These are phyloP conservation scores for Suillus hirtellus DNA, from an alignment of 768 basidiomycete species.

Conservation along the genomic window DNA sequence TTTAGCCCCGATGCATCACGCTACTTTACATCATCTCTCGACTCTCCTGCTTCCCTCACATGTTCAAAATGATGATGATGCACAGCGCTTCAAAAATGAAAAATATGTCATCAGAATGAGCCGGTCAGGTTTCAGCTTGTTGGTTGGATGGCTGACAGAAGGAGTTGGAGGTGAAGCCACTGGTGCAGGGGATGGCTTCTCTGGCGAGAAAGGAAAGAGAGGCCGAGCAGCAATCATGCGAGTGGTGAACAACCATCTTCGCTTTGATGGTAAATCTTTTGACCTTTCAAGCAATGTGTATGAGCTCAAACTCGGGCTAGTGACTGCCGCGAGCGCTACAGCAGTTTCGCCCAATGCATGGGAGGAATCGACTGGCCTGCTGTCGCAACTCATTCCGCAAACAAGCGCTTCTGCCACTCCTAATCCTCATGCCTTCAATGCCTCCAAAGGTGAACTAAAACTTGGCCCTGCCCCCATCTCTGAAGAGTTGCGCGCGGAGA, in stretches of 20 bases:
- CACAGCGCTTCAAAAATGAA: slow-evolving; percentile 83
- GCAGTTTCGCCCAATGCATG: slow-evolving; percentile 64
- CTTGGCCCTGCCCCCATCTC: slow-evolving; percentile 80
- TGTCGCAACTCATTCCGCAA: slow-evolving; percentile 76
- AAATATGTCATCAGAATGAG: slow-evolving; percentile 91
- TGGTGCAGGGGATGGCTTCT: slow-evolving; percentile 77
- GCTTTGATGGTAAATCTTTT: slow-evolving; percentile 72
- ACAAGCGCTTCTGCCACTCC: slow-evolving; percentile 44
- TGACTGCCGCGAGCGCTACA: slow-evolving; percentile 69
- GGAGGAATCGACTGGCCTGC: slow-evolving; percentile 85
- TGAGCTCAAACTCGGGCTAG: slow-evolving; percentile 40
- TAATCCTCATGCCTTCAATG: slow-evolving; percentile 74
- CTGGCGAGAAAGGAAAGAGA: slow-evolving; percentile 78
- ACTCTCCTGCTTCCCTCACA: slow-evolving; percentile 82
- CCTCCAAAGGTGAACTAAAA: slow-evolving; percentile 74
- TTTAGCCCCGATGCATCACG: slow-evolving; percentile 62
- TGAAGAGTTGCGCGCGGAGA: slow-evolving; percentile 80
- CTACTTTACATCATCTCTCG: slow-evolving; percentile 74
- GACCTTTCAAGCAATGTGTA: neutral
- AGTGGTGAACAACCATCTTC: slow-evolving; percentile 91
- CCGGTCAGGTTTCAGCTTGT: slow-evolving; percentile 85
- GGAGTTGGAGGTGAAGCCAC: slow-evolving; percentile 84
- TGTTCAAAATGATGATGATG: slow-evolving; percentile 78
- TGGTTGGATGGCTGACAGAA: slow-evolving; percentile 96
- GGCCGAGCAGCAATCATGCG: slow-evolving; percentile 89